These are phyloP conservation scores for Anthracocystis setariae DNA, from an alignment of 1,284 basidiomycete species.

Conservation along the genomic window DNA sequence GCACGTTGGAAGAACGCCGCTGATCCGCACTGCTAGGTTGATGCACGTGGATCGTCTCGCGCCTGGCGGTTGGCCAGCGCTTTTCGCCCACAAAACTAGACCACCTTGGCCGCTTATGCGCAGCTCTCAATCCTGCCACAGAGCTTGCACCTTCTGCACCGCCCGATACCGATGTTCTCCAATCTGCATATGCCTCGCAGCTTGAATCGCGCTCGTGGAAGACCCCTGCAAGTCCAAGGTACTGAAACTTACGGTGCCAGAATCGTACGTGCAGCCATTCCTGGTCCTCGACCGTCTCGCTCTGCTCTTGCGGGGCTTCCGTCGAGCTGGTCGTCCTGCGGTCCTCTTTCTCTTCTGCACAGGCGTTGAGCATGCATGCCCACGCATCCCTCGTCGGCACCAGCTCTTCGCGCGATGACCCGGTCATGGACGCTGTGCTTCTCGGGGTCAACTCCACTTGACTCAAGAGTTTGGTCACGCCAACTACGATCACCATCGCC, in stretches of 20 bases:
- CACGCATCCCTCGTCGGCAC: conserved; percentile 13
- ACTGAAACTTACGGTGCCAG: conserved; percentile 39
- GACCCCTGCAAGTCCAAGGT: conserved; percentile 33
- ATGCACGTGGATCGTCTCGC: conserved; percentile 9
- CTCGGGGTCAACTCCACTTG: not conserved
- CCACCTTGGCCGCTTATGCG: conserved; percentile 19
- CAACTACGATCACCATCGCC: conserved; percentile 20
- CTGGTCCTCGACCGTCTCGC: not conserved
- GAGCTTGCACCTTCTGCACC: not conserved
- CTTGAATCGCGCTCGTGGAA: conserved; percentile 14
- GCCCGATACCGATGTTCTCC: conserved; percentile 21
- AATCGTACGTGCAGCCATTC: conserved; percentile 27
- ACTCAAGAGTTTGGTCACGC: conserved; percentile 10
- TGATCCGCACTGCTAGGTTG: not conserved
- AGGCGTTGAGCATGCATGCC: conserved; percentile 6
- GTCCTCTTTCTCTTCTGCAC: not conserved
- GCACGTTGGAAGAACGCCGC: conserved; percentile 16
- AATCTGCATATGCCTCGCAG: conserved; percentile 22
- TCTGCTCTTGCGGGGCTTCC: not conserved
- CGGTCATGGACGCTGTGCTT: not conserved
- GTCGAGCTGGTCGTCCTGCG: not conserved
- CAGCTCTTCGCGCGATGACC: conserved; percentile 16
- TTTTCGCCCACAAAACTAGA: conserved; percentile 33
- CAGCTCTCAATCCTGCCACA: conserved; percentile 1
- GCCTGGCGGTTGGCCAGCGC: conserved; percentile 7